These are phyloP conservation scores for Aureobasidium melanogenum DNA, from an alignment of 2,329 filamentous ascomycete species.

Conservation along the genomic window DNA sequence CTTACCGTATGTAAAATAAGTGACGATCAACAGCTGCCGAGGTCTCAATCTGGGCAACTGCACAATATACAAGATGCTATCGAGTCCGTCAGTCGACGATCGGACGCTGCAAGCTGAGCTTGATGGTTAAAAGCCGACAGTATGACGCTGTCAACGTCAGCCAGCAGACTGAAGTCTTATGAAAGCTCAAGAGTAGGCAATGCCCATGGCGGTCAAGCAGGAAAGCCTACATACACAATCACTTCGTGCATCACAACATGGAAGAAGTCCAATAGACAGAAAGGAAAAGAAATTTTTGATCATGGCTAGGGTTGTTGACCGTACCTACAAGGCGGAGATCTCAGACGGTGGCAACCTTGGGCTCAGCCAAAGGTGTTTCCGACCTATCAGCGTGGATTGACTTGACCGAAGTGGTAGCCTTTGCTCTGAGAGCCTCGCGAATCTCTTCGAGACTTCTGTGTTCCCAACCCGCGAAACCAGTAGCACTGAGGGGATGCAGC, in stretches of 20 bases:
- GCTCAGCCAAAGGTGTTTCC: slow-evolving; percentile 13
- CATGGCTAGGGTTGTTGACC: neutral
- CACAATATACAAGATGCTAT: no score
- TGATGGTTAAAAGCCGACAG: no score
- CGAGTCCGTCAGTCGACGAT: no score
- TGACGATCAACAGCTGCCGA: no score
- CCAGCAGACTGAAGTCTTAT: no score
- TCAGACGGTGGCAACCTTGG: slow-evolving; percentile 4
- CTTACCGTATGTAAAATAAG: no score
- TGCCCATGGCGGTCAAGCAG: neutral
- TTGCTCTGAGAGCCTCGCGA: slow-evolving; percentile 34
- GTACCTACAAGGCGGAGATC: neutral
- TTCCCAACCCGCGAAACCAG: slow-evolving; percentile 32
- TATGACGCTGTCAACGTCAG: no score
- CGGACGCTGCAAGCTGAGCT: no score
- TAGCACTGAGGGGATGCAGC: slow-evolving; percentile 46
- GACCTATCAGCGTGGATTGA: slow-evolving; percentile 20
- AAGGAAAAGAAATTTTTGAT: neutral
- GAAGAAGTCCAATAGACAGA: neutral
- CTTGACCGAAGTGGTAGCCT: slow-evolving; percentile 23
- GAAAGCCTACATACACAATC: neutral
- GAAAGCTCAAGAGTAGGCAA: neutral
- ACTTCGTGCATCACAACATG: neutral
- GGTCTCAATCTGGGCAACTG: no score
- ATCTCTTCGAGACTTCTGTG: slow-evolving; percentile 31